Percentiles rank a stretch among this genome's conserved stretches.
Conservation (phyloP, 345 rosid genomes). For the Carallia brachiata region DNA sequence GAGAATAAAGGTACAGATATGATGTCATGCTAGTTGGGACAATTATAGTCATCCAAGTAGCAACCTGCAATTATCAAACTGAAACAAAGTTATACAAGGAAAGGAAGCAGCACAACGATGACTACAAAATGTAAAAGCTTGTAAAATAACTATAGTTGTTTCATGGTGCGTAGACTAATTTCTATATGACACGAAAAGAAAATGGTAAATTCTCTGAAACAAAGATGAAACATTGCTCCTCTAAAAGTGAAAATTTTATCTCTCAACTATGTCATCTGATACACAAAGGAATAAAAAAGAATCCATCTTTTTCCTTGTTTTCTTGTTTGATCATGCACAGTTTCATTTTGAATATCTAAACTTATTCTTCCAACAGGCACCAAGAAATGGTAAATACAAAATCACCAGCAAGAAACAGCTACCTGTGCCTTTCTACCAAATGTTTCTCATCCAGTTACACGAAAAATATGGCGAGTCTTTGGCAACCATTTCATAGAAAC, state of each 20-base stretch:
- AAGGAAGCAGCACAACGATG: neutral
- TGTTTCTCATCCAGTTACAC: neutral
- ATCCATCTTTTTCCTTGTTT: neutral
- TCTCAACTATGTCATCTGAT: neutral
- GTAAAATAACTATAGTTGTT: neutral
- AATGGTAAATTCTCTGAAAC: neutral
- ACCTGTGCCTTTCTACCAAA: neutral
- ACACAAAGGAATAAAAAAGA: slow-evolving; percentile 1
- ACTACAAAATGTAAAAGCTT: neutral
- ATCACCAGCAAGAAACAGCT: neutral
- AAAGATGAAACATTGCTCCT: neutral
- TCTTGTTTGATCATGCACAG: neutral
- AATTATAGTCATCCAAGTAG: slow-evolving; percentile 91
- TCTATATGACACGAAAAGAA: neutral
- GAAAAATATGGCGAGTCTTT: neutral
- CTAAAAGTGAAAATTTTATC: neutral
- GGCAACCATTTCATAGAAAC: no score
- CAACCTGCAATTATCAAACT: slow-evolving; percentile 57
- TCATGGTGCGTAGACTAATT: neutral
- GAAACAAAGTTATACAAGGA: slow-evolving; percentile 3
- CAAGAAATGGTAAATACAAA: neutral
- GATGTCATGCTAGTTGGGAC: slow-evolving; percentile 95
- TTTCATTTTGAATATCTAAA: neutral
- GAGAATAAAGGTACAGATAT: slow-evolving; percentile 91
- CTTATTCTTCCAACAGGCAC: neutral